phyloP scores from a whole-genome alignment of 352 stramenopile species.

The Lagenidium sp. region DNA sequence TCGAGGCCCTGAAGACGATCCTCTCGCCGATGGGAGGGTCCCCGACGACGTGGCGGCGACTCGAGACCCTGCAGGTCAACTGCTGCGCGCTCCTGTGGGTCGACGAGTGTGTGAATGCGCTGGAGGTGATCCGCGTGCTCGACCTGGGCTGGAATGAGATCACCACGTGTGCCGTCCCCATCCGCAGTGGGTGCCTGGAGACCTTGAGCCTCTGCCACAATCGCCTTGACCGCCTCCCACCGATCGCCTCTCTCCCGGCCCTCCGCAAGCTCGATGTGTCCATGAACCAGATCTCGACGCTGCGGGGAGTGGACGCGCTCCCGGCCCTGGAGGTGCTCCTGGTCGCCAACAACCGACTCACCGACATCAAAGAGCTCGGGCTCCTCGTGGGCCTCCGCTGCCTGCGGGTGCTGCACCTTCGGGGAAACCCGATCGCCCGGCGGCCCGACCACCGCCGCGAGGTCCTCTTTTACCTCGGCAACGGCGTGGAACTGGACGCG shows the following conservation, averaged over 20 bases:
- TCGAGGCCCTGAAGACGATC: conserved; percentile 31
- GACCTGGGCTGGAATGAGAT: conserved; percentile 77
- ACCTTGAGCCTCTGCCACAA: conserved; percentile 69
- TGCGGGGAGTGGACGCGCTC: conserved; percentile 42
- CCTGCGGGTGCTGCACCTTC: conserved; percentile 40
- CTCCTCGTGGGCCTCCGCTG: conserved; percentile 27
- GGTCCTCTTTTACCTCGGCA: conserved; percentile 70
- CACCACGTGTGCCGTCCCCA: conserved; percentile 16
- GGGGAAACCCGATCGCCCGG: conserved; percentile 64
- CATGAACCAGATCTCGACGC: conserved; percentile 47
- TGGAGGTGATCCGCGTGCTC: conserved; percentile 29
- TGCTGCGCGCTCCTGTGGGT: conserved; percentile 42
- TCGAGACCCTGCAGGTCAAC: conserved; percentile 58
- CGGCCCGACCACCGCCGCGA: conserved; percentile 74
- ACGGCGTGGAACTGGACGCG: conserved; percentile 53
- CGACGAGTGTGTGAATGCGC: conserved; percentile 43
- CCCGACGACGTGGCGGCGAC: conserved; percentile 22
- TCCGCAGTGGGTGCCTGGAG: conserved; percentile 27
- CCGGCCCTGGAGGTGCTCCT: conserved; percentile 38
- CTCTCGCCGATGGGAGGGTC: conserved; percentile 17
- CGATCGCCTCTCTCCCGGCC: conserved; percentile 23
- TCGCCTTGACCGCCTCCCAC: conserved; percentile 28
- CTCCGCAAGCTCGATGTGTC: conserved; percentile 57
- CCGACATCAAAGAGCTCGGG: conserved; percentile 43
- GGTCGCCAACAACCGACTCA: conserved; percentile 61